phyloP scores from a whole-genome alignment of 805 yeast species.

The Starmera quercuum region DNA sequence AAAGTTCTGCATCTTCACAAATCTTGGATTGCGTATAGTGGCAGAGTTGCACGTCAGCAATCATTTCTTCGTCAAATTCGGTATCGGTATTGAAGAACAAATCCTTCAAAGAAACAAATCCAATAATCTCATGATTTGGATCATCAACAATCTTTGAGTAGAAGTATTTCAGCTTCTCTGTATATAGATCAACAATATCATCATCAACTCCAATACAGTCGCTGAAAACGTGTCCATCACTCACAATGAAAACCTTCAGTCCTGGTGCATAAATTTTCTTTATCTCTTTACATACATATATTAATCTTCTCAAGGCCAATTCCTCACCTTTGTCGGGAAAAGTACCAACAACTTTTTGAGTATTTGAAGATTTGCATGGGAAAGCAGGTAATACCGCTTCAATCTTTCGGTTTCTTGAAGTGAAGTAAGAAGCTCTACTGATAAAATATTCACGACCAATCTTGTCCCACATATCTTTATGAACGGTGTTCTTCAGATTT shows the following conservation, averaged over 20 bases:
- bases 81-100: constrained; percentile 26
- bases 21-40: constrained; percentile 34
- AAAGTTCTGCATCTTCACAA: constrained; percentile 27
- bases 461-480: constrained; percentile 40
- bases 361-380: constrained; percentile 57
- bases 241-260: constrained; percentile 45
- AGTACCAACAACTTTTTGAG: constrained; percentile 39
- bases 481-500: constrained; percentile 38
- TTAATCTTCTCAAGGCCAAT: constrained; percentile 30
- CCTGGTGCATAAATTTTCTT: constrained; percentile 45
- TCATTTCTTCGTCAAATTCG: constrained; percentile 21
- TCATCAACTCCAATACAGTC: constrained; percentile 61
- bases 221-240: constrained; percentile 61
- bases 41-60: constrained; percentile 20
- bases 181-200: constrained; percentile 40
- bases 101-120: constrained; percentile 34
- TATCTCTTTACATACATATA: constrained; percentile 23
- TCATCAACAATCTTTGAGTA: constrained; percentile 29
- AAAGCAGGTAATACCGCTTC: constrained; percentile 59
- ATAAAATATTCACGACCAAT: constrained; percentile 38
- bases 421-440: constrained; percentile 37
- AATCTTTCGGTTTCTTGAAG: constrained; percentile 37
- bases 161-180: constrained; percentile 34
- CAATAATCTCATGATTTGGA: constrained; percentile 23
- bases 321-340: constrained; percentile 51